Evolutionary conservation across 140 eudicot genomes (phyloP).

Genomic region (Flaveria floridana): DNA sequence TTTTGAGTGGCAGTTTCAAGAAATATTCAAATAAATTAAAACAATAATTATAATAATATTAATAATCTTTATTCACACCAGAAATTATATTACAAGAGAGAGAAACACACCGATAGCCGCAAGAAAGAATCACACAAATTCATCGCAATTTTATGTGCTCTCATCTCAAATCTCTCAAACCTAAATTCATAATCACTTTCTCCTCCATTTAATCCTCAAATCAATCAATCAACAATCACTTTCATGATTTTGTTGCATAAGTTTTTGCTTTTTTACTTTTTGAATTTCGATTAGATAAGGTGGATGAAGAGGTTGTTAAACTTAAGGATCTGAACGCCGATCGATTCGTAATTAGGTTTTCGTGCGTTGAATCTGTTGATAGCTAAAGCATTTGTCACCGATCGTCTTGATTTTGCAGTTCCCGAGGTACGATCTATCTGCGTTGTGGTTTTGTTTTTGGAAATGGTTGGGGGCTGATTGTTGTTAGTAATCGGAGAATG

Average conservation of each 20-base stretch:
- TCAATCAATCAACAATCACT: slow-evolving; percentile 4
- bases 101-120: slow-evolving; percentile 42
- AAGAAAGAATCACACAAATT: slow-evolving; percentile 29
- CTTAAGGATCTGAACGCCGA: slow-evolving; percentile 38
- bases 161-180: slow-evolving; percentile 33
- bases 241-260: slow-evolving; percentile 7
- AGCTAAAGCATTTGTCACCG: slow-evolving; percentile 35
- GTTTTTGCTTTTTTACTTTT: not conserved
- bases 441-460: not conserved
- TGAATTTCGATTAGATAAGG: slow-evolving; percentile 23
- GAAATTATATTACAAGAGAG: not conserved
- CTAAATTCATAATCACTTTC: slow-evolving; percentile 30
- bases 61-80: not conserved
- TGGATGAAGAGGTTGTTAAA: slow-evolving; percentile 23
- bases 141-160: slow-evolving; percentile 31
- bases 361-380: slow-evolving; percentile 23
- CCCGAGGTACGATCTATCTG: slow-evolving; percentile 50
- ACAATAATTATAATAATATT: not conserved
- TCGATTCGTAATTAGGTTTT: slow-evolving; percentile 26
- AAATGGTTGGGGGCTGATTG: not conserved
- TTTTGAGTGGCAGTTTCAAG: slow-evolving; percentile 30
- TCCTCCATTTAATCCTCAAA: slow-evolving; percentile 7
- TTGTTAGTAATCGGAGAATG: not conserved
- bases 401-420: slow-evolving; percentile 42
- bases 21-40: not conserved